Evolutionary conservation across 1,284 basidiomycete species (phyloP), one percentile per base, ranked within the genome.

Genomic region (Jaminaea rosea): DNA sequence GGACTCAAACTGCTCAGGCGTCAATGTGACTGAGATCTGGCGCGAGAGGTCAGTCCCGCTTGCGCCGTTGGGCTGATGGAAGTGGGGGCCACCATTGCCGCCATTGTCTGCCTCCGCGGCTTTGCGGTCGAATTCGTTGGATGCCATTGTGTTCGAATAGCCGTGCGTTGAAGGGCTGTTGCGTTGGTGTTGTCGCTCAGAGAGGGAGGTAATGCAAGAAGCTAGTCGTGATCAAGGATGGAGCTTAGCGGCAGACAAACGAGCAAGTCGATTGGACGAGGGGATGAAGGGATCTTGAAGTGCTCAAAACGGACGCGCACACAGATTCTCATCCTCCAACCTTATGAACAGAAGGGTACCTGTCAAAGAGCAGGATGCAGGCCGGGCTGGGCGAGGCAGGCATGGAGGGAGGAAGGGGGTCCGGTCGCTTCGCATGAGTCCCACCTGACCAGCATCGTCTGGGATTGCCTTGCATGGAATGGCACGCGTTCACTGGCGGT

Each of bases 1-100:
- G 51, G 45, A 48, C 36, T 63, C 62, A 46, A 65, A 65, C 37
- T 65, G 63, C 47, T 59, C 53, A 2, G 47, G 56, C 4, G 59
- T 65, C 24, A 65, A 47, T 5, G 58, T 60, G 52, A 65, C 62
- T 28, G 58, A 60, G 46, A 63, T 59, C 45, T 63, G 63, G 9
- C 60, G 56, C 15, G 54, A 53, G 27, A 65, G 53, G 11, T 60
- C 61, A 31, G 60, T 50, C 10, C 56, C 56, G 26, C 19, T 42
- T 23, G 19, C 19, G 5, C 39, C 39, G 24, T 42, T 42, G 19
- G 39, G 39, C 7, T 23, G 17, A 23, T 17, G 4, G 39, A 21
- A 42, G 19, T 42, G 39, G 13, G 19, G 15, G 5, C 39, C 39
- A 11, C 11, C 3, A 5, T 17, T 42, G 15, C 24, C 4, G 39